A percentile compares a stretch with the other conserved stretches of the same genome.
These are phyloP conservation scores for Gaeumannomyces sp. DNA, from an alignment of 2,329 filamentous ascomycete genomes.

Conservation along the genomic window DNA sequence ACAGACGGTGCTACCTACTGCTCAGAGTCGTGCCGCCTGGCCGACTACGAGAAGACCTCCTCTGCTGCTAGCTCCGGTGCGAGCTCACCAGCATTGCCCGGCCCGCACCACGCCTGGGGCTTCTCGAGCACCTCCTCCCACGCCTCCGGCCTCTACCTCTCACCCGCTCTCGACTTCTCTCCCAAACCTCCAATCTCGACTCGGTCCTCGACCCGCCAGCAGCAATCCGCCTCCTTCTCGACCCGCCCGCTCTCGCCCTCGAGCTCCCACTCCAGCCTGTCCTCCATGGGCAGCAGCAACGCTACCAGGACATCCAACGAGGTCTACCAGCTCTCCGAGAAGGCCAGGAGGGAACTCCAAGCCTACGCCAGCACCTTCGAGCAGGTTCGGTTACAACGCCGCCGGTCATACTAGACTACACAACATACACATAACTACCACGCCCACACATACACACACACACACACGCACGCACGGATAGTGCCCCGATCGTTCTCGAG, in stretches of 20 bases:
- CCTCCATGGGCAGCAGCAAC: conserved; percentile 63
- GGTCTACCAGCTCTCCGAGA: conserved; percentile 59
- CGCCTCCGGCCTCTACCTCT: conserved; percentile 56
- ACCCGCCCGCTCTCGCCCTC: conserved; percentile 55
- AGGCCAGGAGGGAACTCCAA: conserved; percentile 71
- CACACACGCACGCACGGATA: neutral
- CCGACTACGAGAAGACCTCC: conserved; percentile 73
- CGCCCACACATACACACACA: neutral
- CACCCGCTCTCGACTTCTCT: conserved; percentile 68
- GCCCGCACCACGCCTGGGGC: conserved; percentile 45
- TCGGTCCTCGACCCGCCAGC: conserved; percentile 1
- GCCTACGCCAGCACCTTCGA: conserved; percentile 88
- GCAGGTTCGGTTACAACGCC: conserved; percentile 59
- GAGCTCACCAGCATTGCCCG: conserved; percentile 47
- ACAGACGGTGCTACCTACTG: conserved; percentile 79
- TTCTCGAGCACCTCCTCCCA: conserved; percentile 24
- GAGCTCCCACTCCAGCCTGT: conserved; percentile 78
- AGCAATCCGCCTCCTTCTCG: conserved; percentile 25
- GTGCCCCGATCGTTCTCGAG: neutral
- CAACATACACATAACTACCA: neutral
- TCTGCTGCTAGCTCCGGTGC: conserved; percentile 49
- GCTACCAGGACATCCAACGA: conserved; percentile 41
- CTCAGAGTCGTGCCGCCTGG: conserved; percentile 83
- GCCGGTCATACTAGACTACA: conserved; percentile 45
- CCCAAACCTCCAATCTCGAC: neutral